phyloP scores from a whole-genome alignment of 1,139 yeast species.

The Diutina scorzettiae region DNA sequence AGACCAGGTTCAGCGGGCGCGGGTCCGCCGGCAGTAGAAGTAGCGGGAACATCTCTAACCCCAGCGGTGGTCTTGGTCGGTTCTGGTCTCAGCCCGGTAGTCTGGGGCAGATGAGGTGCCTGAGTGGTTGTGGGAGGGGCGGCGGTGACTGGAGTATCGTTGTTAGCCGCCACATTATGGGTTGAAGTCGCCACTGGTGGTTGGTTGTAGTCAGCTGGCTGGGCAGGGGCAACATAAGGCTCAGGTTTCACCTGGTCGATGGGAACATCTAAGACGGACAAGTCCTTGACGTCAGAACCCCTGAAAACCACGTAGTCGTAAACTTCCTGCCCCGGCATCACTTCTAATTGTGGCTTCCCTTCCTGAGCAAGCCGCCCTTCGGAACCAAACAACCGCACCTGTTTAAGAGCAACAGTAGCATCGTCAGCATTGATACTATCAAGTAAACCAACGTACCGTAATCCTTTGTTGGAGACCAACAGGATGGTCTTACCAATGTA shows the following conservation, averaged over 20 bases:
- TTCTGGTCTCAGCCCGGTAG: constrained; percentile 7
- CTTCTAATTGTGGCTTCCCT: constrained; percentile 59
- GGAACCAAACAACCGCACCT: constrained; percentile 83
- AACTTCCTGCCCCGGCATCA: constrained; percentile 60
- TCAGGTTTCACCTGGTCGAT: constrained; percentile 40
- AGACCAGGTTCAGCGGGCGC: not conserved
- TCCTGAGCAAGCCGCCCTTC: constrained; percentile 64
- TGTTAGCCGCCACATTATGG: too few species aligned
- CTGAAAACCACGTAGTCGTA: constrained; percentile 78
- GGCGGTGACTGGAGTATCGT: too few species aligned
- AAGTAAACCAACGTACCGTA: constrained; percentile 78
- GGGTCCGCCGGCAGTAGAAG: not conserved
- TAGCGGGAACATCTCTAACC: not conserved
- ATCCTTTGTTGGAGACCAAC: constrained; percentile 76
- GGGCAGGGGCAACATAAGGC: constrained; percentile 6
- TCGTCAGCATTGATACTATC: constrained; percentile 84
- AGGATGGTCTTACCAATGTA: constrained; percentile 90
- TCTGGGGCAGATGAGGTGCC: not conserved
- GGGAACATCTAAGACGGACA: constrained; percentile 67
- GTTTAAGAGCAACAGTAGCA: constrained; percentile 76
- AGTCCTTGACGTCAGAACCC: constrained; percentile 87
- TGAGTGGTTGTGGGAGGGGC: too few species aligned
- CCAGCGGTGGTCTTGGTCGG: constrained; percentile 3
- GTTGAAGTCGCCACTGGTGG: not conserved
- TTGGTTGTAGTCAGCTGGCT: not conserved